These are phyloP conservation scores for Candida easanensis DNA, from an alignment of 805 yeast genomes.

Conservation along the genomic window DNA sequence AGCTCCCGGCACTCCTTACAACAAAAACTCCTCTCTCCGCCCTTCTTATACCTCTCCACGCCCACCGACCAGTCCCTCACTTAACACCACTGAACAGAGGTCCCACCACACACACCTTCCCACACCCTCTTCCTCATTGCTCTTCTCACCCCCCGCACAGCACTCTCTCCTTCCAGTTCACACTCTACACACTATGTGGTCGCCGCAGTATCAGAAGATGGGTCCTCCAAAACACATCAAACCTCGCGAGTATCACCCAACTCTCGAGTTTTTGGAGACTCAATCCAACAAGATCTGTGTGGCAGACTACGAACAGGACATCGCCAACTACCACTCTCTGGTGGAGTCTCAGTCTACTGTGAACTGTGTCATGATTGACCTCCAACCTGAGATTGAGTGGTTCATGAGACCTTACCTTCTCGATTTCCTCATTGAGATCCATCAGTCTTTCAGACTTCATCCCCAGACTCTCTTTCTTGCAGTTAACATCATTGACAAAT, in stretches of 20 bases:
- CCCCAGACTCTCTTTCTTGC: conserved; percentile 67
- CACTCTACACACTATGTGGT: conserved; percentile 15
- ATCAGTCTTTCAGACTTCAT: conserved; percentile 56
- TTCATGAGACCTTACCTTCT: conserved; percentile 74
- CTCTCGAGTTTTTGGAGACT: conserved; percentile 44
- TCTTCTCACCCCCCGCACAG: background rate
- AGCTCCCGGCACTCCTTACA: background rate
- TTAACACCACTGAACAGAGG: too few species aligned
- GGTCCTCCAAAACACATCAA: conserved; percentile 31
- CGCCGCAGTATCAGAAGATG: conserved; percentile 22
- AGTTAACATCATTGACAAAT: conserved; percentile 73
- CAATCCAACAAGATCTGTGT: conserved; percentile 39
- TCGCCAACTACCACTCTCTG: conserved; percentile 36
- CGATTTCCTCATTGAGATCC: conserved; percentile 71
- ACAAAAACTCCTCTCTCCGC: background rate
- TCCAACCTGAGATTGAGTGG: conserved; percentile 85
- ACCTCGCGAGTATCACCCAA: conserved; percentile 30
- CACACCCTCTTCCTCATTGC: background rate
- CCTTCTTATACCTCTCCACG: background rate
- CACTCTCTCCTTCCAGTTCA: background rate
- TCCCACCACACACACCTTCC: too few species aligned
- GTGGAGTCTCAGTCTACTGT: conserved; percentile 34
- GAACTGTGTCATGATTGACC: conserved; percentile 56
- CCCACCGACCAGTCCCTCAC: background rate
- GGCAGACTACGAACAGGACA: conserved; percentile 42